These are phyloP conservation scores for Paecilomyces variotii DNA, from an alignment of 2,329 filamentous ascomycete genomes.

Conservation along the genomic window DNA sequence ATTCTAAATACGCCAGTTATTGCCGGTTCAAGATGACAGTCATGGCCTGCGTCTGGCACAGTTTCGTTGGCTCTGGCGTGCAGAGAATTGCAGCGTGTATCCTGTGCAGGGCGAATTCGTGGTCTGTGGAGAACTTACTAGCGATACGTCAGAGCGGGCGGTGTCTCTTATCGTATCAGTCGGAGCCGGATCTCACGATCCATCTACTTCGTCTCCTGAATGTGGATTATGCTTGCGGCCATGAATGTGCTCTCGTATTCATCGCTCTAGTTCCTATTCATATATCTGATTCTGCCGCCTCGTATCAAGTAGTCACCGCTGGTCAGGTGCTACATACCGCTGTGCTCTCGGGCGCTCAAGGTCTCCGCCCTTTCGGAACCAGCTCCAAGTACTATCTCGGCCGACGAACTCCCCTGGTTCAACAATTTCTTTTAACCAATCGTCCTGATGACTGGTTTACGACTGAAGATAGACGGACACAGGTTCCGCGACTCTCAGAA, in stretches of 20 bases:
- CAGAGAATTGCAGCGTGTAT: background rate
- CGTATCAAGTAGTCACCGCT: background rate
- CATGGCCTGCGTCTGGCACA: conserved; percentile 6
- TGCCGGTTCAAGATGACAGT: conserved; percentile 64
- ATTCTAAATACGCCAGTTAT: conserved; percentile 51
- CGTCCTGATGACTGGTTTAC: conserved; percentile 59
- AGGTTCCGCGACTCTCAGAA: conserved; percentile 75
- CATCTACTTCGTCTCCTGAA: background rate
- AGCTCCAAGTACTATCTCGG: background rate
- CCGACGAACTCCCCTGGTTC: background rate
- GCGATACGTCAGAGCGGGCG: conserved; percentile 7
- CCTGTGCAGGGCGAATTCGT: background rate
- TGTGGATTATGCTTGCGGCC: background rate
- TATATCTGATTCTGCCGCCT: background rate
- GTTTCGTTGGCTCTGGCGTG: background rate
- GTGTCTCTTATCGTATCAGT: conserved; percentile 10
- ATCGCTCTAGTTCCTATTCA: background rate
- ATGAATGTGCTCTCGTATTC: background rate
- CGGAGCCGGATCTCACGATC: background rate
- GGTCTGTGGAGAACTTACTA: conserved; percentile 18
- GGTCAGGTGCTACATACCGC: background rate
- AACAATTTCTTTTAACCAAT: background rate
- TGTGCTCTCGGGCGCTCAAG: background rate
- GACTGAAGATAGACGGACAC: conserved; percentile 75
- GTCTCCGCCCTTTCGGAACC: background rate